A percentile compares a stretch with the other conserved stretches of the same genome.
Evolutionary conservation across 2,329 filamentous ascomycete species (phyloP).

Genomic region (Rhexocercosporidium sp.): DNA sequence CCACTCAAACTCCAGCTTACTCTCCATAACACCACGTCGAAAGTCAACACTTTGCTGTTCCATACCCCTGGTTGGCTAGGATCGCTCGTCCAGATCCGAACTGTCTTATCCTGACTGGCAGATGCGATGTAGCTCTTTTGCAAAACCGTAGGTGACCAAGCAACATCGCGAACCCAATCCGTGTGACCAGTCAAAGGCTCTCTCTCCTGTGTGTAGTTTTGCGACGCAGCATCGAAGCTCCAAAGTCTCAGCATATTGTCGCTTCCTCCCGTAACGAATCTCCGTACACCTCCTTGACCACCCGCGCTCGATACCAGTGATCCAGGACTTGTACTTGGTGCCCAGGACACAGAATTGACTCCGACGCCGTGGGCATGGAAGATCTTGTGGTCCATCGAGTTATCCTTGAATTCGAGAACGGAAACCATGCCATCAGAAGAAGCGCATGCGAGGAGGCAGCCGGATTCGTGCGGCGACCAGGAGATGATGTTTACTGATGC

Average conservation of each 20-base stretch:
- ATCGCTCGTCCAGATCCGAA: constrained; percentile 93
- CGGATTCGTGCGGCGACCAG: constrained; percentile 96
- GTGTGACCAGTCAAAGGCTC: constrained; percentile 78
- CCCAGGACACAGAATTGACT: constrained; percentile 96
- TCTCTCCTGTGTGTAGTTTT: constrained; percentile 66
- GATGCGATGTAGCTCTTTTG: constrained; percentile 97
- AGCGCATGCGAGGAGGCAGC: constrained; percentile 92
- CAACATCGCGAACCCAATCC: constrained; percentile 97
- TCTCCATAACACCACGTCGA: constrained; percentile 90
- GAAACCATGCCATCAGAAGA: constrained; percentile 92
- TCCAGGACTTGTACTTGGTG: constrained; percentile 82
- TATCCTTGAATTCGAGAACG: constrained; percentile 96
- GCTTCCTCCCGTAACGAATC: constrained; percentile 93
- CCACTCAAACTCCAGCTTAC: constrained; percentile 98
- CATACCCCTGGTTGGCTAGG: constrained; percentile 71
- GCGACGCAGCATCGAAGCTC: constrained; percentile 72
- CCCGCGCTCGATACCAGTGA: constrained; percentile 78
- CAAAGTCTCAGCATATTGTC: constrained; percentile 96
- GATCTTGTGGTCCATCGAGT: constrained; percentile 85
- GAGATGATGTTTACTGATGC: constrained; percentile 95
- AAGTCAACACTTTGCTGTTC: constrained; percentile 83
- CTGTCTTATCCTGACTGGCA: constrained; percentile 94
- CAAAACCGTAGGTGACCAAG: constrained; percentile 94
- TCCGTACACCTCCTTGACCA: constrained; percentile 67
- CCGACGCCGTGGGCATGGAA: constrained; percentile 93